Evolutionary conservation across 805 yeast species (phyloP).

Genomic region (Allodekkera sacchari): DNA sequence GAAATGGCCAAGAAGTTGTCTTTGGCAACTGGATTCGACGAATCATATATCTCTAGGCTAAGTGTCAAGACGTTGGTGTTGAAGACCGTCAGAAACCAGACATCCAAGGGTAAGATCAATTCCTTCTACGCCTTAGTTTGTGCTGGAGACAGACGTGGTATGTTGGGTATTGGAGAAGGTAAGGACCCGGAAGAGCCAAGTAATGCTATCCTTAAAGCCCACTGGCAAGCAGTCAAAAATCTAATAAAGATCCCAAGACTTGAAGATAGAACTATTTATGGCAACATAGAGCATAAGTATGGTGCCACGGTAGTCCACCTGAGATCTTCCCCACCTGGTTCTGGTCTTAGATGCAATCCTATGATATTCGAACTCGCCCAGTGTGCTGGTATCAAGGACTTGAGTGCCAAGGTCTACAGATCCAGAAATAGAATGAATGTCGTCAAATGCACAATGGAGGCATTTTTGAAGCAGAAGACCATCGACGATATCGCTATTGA

Average conservation of each 20-base stretch:
- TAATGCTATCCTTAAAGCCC: constrained; percentile 74
- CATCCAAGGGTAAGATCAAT: constrained; percentile 84
- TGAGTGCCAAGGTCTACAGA: constrained; percentile 84
- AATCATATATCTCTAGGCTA: constrained; percentile 50
- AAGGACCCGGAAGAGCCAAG: constrained; percentile 72
- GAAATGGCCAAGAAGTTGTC: constrained; percentile 47
- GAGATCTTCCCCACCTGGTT: constrained; percentile 86
- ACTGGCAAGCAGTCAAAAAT: constrained; percentile 89
- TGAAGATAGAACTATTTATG: constrained; percentile 86
- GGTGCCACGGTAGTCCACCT: constrained; percentile 81
- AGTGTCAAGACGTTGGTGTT: constrained; percentile 58
- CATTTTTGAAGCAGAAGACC: constrained; percentile 68
- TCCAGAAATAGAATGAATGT: constrained; percentile 94
- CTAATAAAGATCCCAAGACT: constrained; percentile 74
- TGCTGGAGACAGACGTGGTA: constrained; percentile 89
- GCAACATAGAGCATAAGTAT: constrained; percentile 71
- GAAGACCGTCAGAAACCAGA: constrained; percentile 84
- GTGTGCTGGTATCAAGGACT: constrained; percentile 88
- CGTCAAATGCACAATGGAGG: constrained; percentile 82
- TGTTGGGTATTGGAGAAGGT: constrained; percentile 94
- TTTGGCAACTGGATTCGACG: constrained; percentile 58
- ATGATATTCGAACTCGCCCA: constrained; percentile 85
- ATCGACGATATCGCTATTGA: constrained; percentile 82
- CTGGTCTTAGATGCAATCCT: constrained; percentile 87
- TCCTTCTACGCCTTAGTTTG: constrained; percentile 77